Conservation (phyloP, 2,329 filamentous ascomycete species). For the Ceratocystis huliohia region DNA sequence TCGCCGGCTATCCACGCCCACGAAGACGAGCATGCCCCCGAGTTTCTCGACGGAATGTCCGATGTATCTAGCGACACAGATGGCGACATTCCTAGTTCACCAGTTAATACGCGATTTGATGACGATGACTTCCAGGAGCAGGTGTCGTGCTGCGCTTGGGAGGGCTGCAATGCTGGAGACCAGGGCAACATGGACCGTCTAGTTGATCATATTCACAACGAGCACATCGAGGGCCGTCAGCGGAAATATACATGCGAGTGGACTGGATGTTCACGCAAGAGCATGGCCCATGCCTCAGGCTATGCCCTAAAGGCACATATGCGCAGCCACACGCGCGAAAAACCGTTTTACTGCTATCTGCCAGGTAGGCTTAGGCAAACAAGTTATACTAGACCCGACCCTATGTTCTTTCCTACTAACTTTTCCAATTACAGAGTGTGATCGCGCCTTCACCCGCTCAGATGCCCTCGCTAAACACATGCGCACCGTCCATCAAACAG, state of each 20-base stretch:
- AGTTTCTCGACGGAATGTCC: slow-evolving; percentile 46
- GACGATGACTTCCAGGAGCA: slow-evolving; percentile 68
- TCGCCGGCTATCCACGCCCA: slow-evolving; percentile 24
- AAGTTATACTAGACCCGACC: too few species aligned
- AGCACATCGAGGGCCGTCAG: slow-evolving; percentile 83
- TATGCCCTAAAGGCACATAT: slow-evolving; percentile 96
- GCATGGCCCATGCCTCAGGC: slow-evolving; percentile 81
- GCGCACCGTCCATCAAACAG: slow-evolving; percentile 91
- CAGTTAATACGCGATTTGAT: slow-evolving; percentile 52
- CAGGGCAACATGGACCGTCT: slow-evolving; percentile 68
- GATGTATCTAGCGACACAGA: slow-evolving; percentile 86
- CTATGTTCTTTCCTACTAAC: not conserved
- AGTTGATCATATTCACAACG: slow-evolving; percentile 76
- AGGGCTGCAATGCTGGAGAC: slow-evolving; percentile 58
- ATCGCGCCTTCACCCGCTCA: slow-evolving; percentile 88
- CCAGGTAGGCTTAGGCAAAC: slow-evolving; percentile 49
- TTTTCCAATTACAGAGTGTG: slow-evolving; percentile 56
- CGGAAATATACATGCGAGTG: slow-evolving; percentile 99
- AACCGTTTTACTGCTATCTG: slow-evolving; percentile 92
- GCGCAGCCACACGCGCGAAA: slow-evolving; percentile 94
- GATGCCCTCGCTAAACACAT: slow-evolving; percentile 96
- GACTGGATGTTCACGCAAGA: slow-evolving; percentile 78
- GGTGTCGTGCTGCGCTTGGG: slow-evolving; percentile 66
- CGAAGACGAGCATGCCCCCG: slow-evolving; percentile 35
- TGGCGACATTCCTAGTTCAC: slow-evolving; percentile 66